Base-by-base conservation (phyloP, 2,329 filamentous ascomycete genomes). In the Aureobasidium sp. region DNA sequence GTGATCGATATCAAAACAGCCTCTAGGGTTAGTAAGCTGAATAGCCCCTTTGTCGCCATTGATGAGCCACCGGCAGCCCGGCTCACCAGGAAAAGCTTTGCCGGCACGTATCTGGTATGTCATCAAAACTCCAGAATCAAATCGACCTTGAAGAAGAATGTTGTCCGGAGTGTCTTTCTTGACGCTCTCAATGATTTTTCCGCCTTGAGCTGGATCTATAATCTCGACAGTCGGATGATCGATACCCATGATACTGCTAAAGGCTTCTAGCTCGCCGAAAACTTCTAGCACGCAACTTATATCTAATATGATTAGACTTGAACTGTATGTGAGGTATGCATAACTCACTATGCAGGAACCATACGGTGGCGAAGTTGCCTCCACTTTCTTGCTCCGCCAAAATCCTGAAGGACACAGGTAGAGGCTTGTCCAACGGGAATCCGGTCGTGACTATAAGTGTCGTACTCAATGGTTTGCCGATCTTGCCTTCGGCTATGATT, bases 61-160 rank as follows among this genome's bases (percentile, higher is more conserved):
- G 44, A 85, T 77, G 6, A 73, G 75, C 79, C 82, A 85, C 0
- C 76, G 69, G 0, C 81, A 68, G 2, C 71, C 73, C 0, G 78
- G 74, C 0, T 79, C 76, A 1, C 74, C 78, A 0, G 76, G 76
- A 68, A 84, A 83, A 0, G 78, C 74, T n/a, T 76, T 73, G 0
- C 81, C 81, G 13, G 76, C 75, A 5, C 79, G 77, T 64, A 79
- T 75, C 6, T 76, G 76, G 21, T 78, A 65, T 0, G 74, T 74
- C 0, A 83, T 65, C 0, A 76, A 74, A 0, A 80, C 78, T 6
- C 72, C 73, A 0, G 71, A 65, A 0, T 67, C 54, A 6, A 82
- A 67, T 0, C 66, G 72, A 9, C 78, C 79, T 39, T 77, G 72
- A 0, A 76, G 59, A 8, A 70, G 66, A 25, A 81, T 27, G 37